phyloP scores from a whole-genome alignment of 441 rosid genomes.

The Gossypium davidsonii region DNA sequence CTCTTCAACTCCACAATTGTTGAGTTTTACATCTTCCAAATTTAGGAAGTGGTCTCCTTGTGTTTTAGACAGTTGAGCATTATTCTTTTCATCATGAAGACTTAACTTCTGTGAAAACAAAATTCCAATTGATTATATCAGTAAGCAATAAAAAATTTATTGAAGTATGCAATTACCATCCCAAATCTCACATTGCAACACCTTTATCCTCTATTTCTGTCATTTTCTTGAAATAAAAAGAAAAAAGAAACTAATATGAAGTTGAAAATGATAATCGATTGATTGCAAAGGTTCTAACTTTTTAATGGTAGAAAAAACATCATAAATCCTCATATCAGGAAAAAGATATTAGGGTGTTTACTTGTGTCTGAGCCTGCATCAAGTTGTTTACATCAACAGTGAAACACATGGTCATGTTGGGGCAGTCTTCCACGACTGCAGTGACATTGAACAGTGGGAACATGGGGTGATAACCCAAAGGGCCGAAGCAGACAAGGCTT shows the following conservation, averaged over 20 bases:
- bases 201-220: too few relatives aligned
- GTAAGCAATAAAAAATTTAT: too few relatives aligned
- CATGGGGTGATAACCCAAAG: background rate
- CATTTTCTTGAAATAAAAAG: too few relatives aligned
- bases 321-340: background rate
- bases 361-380: background rate
- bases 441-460: background rate
- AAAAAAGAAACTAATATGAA: too few relatives aligned
- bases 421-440: background rate
- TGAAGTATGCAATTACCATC: too few relatives aligned
- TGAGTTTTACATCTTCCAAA: background rate
- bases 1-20: background rate
- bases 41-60: background rate
- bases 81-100: too few relatives aligned
- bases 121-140: too few relatives aligned
- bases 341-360: background rate
- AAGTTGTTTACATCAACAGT: background rate
- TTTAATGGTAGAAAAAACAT: background rate
- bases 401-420: background rate
- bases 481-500: background rate
- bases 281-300: background rate
- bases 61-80: too few relatives aligned
- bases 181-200: too few relatives aligned
- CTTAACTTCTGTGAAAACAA: too few relatives aligned
- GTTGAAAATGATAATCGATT: background rate